Evolutionary conservation across 2,329 filamentous ascomycete genomes (phyloP).

Genomic region (Sporothrix brunneoviolacea): DNA sequence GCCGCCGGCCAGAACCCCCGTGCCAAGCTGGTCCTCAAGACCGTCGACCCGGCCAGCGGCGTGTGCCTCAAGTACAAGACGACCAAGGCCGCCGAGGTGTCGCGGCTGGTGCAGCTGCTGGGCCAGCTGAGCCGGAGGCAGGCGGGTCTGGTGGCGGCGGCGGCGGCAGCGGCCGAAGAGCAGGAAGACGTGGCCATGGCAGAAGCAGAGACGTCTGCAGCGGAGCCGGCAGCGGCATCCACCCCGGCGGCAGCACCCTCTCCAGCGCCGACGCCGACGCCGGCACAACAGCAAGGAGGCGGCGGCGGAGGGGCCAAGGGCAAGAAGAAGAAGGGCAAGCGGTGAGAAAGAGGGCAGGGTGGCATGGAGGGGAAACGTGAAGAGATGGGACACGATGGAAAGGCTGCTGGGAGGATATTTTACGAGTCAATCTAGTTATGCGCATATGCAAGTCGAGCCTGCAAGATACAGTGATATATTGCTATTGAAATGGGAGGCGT

Average conservation of each 20-base stretch:
- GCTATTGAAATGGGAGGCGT: too few species aligned
- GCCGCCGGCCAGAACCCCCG: conserved; percentile 37
- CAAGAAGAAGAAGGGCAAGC: conserved; percentile 68
- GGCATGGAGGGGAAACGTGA: not conserved
- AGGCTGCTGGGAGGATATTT: not conserved
- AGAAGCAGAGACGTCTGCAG: conserved; percentile 28
- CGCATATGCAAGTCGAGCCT: too few species aligned
- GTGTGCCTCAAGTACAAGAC: conserved; percentile 86
- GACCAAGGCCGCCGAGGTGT: conserved; percentile 83
- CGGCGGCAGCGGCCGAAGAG: conserved; percentile 36
- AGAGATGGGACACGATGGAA: not conserved
- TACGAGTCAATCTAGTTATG: too few species aligned
- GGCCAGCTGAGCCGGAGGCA: conserved; percentile 68
- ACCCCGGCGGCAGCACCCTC: conserved; percentile 23
- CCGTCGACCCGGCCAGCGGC: conserved; percentile 77
- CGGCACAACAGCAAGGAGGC: conserved; percentile 22
- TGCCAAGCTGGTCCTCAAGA: conserved; percentile 76
- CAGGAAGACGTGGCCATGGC: conserved; percentile 22
- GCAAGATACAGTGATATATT: too few species aligned
- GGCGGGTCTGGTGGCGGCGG: conserved; percentile 44
- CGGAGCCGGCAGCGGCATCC: conserved; percentile 5
- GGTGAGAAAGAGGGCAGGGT: conserved; percentile 41
- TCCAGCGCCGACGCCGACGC: conserved; percentile 23
- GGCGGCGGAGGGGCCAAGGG: conserved; percentile 44
- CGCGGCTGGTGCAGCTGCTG: conserved; percentile 68